These are phyloP conservation scores for Setaria viridis DNA, from an alignment of 202 grass and related monocot genomes.

Conservation along the genomic window DNA sequence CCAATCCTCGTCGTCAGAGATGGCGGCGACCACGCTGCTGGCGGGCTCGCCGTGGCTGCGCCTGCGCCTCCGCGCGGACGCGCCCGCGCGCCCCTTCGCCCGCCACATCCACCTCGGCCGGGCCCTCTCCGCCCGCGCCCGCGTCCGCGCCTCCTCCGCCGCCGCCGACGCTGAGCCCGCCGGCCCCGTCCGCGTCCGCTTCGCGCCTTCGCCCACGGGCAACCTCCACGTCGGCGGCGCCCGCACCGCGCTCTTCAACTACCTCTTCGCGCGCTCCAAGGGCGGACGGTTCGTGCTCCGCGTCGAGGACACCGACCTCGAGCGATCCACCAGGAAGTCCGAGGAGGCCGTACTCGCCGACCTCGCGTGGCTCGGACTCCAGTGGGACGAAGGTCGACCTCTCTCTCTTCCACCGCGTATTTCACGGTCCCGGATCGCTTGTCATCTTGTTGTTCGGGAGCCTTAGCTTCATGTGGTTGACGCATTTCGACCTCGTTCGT, in stretches of 20 bases:
- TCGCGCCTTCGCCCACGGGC: conserved; percentile 89
- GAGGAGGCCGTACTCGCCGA: conserved; percentile 90
- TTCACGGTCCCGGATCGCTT: not conserved
- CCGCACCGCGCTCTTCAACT: conserved; percentile 90
- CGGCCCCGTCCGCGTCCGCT: conserved; percentile 84
- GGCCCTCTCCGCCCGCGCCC: conserved; percentile 52
- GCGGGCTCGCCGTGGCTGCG: conserved; percentile 67
- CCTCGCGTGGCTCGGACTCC: conserved; percentile 88
- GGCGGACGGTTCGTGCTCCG: conserved; percentile 80
- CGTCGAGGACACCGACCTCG: conserved; percentile 92
- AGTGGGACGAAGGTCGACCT: conserved; percentile 88
- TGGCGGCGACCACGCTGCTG: conserved; percentile 54
- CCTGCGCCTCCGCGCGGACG: conserved; percentile 56
- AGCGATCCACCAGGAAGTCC: conserved; percentile 82
- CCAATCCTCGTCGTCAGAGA: not conserved
- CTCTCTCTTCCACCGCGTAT: not conserved
- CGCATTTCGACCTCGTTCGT: no score
- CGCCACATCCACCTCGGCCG: conserved; percentile 45
- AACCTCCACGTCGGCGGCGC: conserved; percentile 92
- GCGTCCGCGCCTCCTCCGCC: conserved; percentile 47
- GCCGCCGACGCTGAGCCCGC: no score
- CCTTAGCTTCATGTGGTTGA: no score
- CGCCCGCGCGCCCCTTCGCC: not conserved
- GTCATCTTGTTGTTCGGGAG: no score
- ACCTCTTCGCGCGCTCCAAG: conserved; percentile 90